Evolutionary conservation across 2,329 filamentous ascomycete species (phyloP), one percentile per base, ranked within the genome.

Genomic region (Pestalotiopsis sp.): DNA sequence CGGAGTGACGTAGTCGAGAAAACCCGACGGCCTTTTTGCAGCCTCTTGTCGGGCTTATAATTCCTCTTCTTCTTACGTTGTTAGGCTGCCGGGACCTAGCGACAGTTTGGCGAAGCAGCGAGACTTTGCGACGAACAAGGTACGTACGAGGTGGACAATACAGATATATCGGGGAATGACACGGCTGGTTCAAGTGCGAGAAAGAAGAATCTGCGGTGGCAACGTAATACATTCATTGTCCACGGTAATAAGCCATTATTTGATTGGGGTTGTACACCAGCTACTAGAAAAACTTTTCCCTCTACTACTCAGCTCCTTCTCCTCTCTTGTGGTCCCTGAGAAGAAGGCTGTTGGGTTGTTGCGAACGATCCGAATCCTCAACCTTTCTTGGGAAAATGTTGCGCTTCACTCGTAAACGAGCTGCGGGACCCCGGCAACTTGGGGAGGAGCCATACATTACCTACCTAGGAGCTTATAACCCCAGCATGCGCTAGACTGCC

Each of bases 1-100:
- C 27, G 62, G 39, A 20, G 62, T 65, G 62, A 65, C 62, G 62
- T 65, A 65, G 62, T 65, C 41, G 39, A 49, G n/a, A 65, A 65
- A 65, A 39, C 36, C 59, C 59, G 59, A 62, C 59, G 59, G 59
- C 17, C 25, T 62, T 36, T 38, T 62, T 41, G 12, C 57, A 59
- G 57, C 23, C 17, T 13, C 17, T 23, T 59, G 45, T 52, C 45
- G 45, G n/a, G 45, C 45, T 52, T 52, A n/a, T 52, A 11, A 27
- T 59, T 36, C 9, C 31, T 59, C 57, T 52, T 49, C 6, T 49
- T 52, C 17, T 20, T 20, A 36, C 11, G 13, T 49, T 49, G 13
- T 52, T 52, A 52, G 45, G 45, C 45, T 17, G 17, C 45, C 14
- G 17, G 7, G 41, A 7, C 41, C 41, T 49, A 20, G 45, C n/a